Percentiles rank a stretch among this genome's conserved stretches.
These are phyloP conservation scores for Hyphochytrium catenoides DNA, from an alignment of 352 stramenopile species.

Conservation along the genomic window DNA sequence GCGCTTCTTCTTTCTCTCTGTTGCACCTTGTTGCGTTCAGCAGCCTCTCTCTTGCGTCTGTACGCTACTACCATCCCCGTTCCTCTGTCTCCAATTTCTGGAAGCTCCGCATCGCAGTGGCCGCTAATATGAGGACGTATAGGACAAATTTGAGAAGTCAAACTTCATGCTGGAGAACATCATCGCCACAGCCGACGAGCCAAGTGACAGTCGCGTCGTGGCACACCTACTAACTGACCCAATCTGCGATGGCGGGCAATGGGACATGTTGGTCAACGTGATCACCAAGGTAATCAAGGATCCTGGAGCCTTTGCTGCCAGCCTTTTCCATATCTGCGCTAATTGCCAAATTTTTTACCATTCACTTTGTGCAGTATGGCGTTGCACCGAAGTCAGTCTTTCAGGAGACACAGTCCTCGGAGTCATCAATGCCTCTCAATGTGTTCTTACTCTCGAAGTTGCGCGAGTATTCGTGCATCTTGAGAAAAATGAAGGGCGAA, in stretches of 20 bases:
- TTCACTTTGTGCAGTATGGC: too few relatives aligned
- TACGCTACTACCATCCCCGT: too few relatives aligned
- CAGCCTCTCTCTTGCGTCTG: too few relatives aligned
- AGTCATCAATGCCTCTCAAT: slow-evolving; percentile 5
- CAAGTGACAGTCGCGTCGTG: slow-evolving; percentile 9
- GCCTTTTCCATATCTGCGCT: too few relatives aligned
- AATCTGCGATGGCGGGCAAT: slow-evolving; percentile 11
- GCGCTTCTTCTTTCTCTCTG: too few relatives aligned
- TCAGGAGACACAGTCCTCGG: slow-evolving; percentile 4
- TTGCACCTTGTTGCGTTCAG: too few relatives aligned
- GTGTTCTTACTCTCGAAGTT: slow-evolving; percentile 7
- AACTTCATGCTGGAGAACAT: slow-evolving; percentile 14
- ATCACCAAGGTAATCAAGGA: too few relatives aligned
- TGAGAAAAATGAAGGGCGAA: slow-evolving; percentile 2
- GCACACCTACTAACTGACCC: slow-evolving; percentile 12
- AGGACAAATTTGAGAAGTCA: slow-evolving; percentile 13
- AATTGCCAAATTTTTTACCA: too few relatives aligned
- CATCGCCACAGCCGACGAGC: slow-evolving; percentile 9
- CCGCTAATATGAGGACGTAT: too few relatives aligned
- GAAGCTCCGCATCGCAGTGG: too few relatives aligned
- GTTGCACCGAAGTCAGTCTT: slow-evolving; percentile 11
- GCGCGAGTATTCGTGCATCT: slow-evolving; percentile 7
- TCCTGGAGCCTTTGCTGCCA: too few relatives aligned
- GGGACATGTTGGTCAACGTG: slow-evolving; percentile 12
- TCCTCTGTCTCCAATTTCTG: too few relatives aligned